Evolutionary conservation across 139 green algal species (phyloP), one percentile per base, ranked within the genome.

Genomic region (Chlamydomonas asymmetrica): DNA sequence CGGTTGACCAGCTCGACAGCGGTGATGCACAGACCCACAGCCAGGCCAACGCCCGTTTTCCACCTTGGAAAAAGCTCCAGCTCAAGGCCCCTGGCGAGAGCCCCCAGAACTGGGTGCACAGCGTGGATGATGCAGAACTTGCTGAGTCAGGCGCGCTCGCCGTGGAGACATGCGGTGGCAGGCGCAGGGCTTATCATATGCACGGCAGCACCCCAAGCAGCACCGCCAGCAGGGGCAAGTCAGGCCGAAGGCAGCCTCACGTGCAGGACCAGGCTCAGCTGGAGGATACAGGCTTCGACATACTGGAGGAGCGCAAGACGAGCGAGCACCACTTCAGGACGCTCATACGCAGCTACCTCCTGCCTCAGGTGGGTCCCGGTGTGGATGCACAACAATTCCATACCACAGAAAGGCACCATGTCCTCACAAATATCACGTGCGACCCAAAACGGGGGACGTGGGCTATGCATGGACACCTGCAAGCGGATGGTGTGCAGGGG

Each of bases 291-390:
- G 80, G 75, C 5, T 92, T 89, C 66, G 74, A 87, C 9, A 86
- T 93, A 35, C 70, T 82, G 32, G 83, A 91, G n/a, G 79, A 84
- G 45, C 41, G 45, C 0, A 68, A 91, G 32, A 82, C 80, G 5
- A 39, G 66, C 41, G 56, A 74, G 65, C 82, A 78, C 54, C 76
- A 74, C 41, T 45, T 76, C 37, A 71, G 45, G 39, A 39, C 32
- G 23, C 41, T 88, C 2, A 56, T 88, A 25, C 66, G 66, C 34
- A 79, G 71, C 54, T 87, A 87, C 71, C 66, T 89, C 29, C 78
- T 89, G 54, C 84, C 84, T 13, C 79, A 81, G 63, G 73, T 71
- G 56, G 4, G 52, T 35, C 27, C n/a, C n/a, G n/a, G n/a, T n/a
- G n/a, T n/a, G n/a, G n/a, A n/a, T n/a, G n/a, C n/a, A n/a, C n/a